Evolutionary conservation across 1,284 basidiomycete species (phyloP).

Genomic region (Caloboletus firmus): DNA sequence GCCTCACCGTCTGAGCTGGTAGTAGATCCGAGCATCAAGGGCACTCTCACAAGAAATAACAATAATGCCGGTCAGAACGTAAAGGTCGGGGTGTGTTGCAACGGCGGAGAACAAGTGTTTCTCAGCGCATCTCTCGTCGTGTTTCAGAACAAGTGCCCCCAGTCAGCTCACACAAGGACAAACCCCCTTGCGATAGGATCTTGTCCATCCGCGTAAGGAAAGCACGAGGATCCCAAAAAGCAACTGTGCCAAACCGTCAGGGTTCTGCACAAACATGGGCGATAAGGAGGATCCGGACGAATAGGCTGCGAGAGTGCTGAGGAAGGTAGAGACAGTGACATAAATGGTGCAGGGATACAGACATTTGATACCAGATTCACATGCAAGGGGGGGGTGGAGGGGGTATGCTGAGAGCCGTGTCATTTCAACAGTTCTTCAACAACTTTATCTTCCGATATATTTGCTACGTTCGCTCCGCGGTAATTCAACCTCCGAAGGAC

Average conservation of each 20-base stretch:
- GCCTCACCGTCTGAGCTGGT: neutral
- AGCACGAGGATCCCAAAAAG: conserved; percentile 3
- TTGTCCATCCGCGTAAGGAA: conserved; percentile 3
- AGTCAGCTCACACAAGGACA: conserved; percentile 8
- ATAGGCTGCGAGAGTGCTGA: conserved; percentile 12
- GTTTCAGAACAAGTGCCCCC: neutral
- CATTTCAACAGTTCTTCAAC: conserved; percentile 59
- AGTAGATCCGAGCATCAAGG: neutral
- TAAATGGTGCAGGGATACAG: conserved; percentile 28
- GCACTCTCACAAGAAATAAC: neutral
- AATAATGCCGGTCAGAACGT: neutral
- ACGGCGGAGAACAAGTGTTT: neutral
- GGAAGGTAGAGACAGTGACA: conserved; percentile 31
- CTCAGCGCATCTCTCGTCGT: neutral
- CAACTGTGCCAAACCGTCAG: neutral
- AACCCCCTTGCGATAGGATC: conserved; percentile 2
- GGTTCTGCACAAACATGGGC: conserved; percentile 6
- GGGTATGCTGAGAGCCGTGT: conserved; percentile 26
- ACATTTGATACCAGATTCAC: conserved; percentile 20
- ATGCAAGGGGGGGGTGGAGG: conserved; percentile 18
- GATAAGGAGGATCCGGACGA: conserved; percentile 17
- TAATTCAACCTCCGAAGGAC: conserved; percentile 89
- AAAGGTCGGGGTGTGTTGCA: no score
- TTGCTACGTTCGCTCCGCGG: conserved; percentile 69
- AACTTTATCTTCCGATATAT: conserved; percentile 59